A percentile compares a stretch with the other conserved stretches of the same genome.
Evolutionary conservation across 2,329 filamentous ascomycete genomes (phyloP).

Genomic region (Clarireedia sp.): DNA sequence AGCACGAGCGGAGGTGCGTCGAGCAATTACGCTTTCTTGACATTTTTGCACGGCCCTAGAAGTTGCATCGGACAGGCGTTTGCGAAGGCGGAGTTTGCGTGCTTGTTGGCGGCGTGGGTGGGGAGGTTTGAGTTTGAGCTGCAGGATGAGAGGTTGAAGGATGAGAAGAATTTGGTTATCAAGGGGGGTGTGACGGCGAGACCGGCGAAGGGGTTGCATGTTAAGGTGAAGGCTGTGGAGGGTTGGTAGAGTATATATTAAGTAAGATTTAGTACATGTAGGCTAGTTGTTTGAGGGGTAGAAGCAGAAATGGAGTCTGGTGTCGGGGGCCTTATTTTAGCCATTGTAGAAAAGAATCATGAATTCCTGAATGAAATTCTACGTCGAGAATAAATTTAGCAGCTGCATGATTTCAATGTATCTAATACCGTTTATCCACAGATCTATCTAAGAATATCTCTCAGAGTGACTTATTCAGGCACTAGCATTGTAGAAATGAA

Average conservation of each 20-base stretch:
- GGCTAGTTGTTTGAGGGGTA: neutral
- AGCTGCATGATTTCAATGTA: no score
- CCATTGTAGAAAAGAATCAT: no score
- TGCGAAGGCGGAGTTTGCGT: constrained; percentile 78
- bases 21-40: constrained; percentile 71
- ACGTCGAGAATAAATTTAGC: no score
- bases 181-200: constrained; percentile 63
- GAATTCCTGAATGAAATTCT: no score
- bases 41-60: constrained; percentile 78
- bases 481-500: no score
- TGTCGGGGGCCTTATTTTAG: neutral
- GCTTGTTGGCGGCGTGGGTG: constrained; percentile 67
- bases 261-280: no score
- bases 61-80: constrained; percentile 80
- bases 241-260: constrained; percentile 45
- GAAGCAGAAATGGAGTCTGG: neutral
- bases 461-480: no score
- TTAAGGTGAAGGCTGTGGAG: constrained; percentile 58
- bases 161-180: constrained; percentile 59
- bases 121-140: constrained; percentile 63
- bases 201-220: constrained; percentile 64
- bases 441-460: no score
- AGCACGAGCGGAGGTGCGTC: constrained; percentile 59
- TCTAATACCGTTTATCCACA: no score
- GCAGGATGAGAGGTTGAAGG: constrained; percentile 50